Base-by-base conservation (phyloP, 2,329 filamentous ascomycete species). In the Verticillium longisporum region DNA sequence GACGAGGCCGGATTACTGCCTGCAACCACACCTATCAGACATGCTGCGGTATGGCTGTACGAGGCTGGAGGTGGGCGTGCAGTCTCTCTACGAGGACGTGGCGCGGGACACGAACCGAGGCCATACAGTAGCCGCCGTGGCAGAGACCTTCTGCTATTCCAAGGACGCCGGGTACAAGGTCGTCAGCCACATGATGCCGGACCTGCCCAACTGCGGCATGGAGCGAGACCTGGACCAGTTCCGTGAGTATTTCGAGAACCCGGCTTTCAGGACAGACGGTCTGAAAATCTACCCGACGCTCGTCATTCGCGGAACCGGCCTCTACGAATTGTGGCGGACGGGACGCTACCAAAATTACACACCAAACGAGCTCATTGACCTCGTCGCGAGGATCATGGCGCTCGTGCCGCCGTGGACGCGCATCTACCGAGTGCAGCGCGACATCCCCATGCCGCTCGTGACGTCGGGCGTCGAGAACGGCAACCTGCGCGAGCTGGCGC, bases 371-470 rank as follows among this genome's bases (percentile, higher is more conserved):
- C 83, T 99, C 37, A 92, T 99, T 64, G 95, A 99, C 72, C 86
- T 99, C 15, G 92, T 99, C 0, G 96, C 95, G 3, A 87, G 95
- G n/a, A 99, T 99, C 59, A 79, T 99, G 64, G 95, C 95, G 0
- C 82, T 99, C 2, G 89, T 99, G 0, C 95, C 95, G 1, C 95
- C 95, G 1, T 99, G 95, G 95, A 99, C 96, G 0, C 88, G 95
- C 64, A 99, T 99, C 70, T 99, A 99, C 78, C 92, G 95, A 63
- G 95, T 99, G 0, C 95, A 99, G 79, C 88, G 95, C 73, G 95
- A 99, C 76, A 99, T 99, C 62, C 95, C 95, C n/a, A 99, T 99
- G 95, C 95, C 95, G 0, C 83, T 99, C 31, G 96, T 99, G n/a
- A 98, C 95, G 0, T 96, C 94, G 0, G 95, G 95, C 50, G 95